A percentile compares a stretch with the other conserved stretches of the same genome.
phyloP scores from a whole-genome alignment of 805 yeast genomes.

The Soucietia sequanensis region DNA sequence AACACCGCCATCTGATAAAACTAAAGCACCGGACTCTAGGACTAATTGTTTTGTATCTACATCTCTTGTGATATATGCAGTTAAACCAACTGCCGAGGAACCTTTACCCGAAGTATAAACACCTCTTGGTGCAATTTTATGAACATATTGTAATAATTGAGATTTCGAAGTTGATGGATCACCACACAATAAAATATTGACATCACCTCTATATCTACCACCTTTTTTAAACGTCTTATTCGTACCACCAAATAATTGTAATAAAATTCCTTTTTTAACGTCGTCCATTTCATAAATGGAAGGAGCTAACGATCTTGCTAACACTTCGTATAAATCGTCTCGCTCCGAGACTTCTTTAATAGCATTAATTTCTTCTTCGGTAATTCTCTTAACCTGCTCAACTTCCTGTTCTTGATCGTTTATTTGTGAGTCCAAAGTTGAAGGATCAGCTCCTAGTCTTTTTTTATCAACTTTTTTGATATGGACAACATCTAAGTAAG shows the following conservation, averaged over 20 bases:
- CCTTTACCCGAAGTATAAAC: conserved; percentile 98
- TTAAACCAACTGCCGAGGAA: conserved; percentile 97
- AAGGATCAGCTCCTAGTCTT: conserved; percentile 75
- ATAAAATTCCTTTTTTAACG: conserved; percentile 89
- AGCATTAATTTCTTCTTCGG: conserved; percentile 65
- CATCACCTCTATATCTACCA: conserved; percentile 94
- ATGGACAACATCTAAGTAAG: conserved; percentile 92
- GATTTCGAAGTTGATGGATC: conserved; percentile 98
- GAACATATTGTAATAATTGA: conserved; percentile 90
- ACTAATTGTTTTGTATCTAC: conserved; percentile 91
- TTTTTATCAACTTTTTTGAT: conserved; percentile 81
- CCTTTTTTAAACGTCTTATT: conserved; percentile 86
- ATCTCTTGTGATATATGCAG: conserved; percentile 95
- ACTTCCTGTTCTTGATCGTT: conserved; percentile 67
- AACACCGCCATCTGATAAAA: conserved; percentile 94
- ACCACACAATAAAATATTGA: conserved; percentile 89
- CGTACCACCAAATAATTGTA: conserved; percentile 95
- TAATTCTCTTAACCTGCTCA: conserved; percentile 69
- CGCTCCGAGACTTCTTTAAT: conserved; percentile 64
- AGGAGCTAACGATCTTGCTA: conserved; percentile 94
- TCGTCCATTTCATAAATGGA: conserved; percentile 95
- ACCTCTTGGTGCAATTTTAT: conserved; percentile 97
- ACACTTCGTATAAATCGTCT: conserved; percentile 77
- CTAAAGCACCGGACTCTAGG: conserved; percentile 93
- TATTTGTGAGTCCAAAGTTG: conserved; percentile 55